phyloP scores from a whole-genome alignment of 352 stramenopile species.

The Thalassiosira exigua region DNA sequence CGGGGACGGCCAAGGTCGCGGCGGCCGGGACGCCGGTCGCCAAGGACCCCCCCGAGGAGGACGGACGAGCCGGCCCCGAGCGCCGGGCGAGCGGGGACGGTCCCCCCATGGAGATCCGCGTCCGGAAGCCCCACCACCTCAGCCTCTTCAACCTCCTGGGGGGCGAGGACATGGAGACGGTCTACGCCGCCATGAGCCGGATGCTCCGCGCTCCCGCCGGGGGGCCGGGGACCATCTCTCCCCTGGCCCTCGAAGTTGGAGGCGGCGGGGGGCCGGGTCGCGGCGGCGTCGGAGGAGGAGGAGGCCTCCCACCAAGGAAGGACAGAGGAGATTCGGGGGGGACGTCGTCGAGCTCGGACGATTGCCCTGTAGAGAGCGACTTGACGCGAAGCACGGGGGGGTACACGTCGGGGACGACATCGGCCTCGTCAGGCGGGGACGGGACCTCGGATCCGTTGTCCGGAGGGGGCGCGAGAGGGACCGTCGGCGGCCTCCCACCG shows the following conservation, averaged over 20 bases:
- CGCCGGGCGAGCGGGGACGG: conserved; percentile 6
- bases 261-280: too few species aligned
- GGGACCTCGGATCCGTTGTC: conserved; percentile 10
- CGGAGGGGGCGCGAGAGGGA: background rate
- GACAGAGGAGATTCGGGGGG: background rate
- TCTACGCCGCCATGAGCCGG: conserved; percentile 78
- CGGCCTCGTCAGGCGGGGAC: conserved; percentile 26
- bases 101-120: conserved; percentile 31
- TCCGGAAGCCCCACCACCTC: conserved; percentile 33
- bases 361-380: conserved; percentile 16
- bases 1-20: conserved; percentile 1
- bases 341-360: conserved; percentile 9
- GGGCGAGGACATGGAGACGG: conserved; percentile 74
- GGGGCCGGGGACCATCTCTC: too few species aligned
- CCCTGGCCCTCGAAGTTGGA: too few species aligned
- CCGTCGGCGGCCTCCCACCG: background rate
- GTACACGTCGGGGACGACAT: background rate
- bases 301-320: background rate
- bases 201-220: conserved; percentile 61
- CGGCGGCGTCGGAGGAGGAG: too few species aligned
- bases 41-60: background rate
- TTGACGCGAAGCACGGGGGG: conserved; percentile 8
- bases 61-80: background rate
- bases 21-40: background rate
- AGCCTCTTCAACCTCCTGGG: conserved; percentile 74